A percentile compares a stretch with the other conserved stretches of the same genome.
Evolutionary conservation across 257 asterid species (phyloP).

Genomic region (Jaltomata sinuosa): DNA sequence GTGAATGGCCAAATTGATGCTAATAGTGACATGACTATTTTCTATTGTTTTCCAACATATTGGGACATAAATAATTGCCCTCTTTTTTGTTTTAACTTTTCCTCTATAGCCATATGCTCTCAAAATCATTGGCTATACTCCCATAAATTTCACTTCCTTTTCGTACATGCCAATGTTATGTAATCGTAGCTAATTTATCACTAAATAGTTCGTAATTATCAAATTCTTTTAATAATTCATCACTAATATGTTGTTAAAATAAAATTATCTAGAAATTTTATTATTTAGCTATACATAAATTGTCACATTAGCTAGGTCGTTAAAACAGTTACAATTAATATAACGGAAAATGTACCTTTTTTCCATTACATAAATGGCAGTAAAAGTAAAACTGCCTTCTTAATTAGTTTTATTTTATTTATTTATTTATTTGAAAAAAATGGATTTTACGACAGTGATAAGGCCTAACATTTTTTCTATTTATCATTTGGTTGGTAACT

Average conservation of each 20-base stretch:
- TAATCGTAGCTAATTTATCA: background rate
- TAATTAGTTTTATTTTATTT: too few relatives aligned
- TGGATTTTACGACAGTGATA: too few relatives aligned
- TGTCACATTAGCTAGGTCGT: background rate
- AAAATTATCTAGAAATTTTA: background rate
- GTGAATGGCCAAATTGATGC: background rate
- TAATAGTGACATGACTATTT: slow-evolving; percentile 17
- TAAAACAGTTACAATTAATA: background rate
- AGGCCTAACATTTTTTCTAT: background rate
- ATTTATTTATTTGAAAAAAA: too few relatives aligned
- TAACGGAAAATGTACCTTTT: background rate
- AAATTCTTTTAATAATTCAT: background rate
- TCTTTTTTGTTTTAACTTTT: background rate
- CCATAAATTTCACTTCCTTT: background rate
- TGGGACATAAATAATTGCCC: slow-evolving; percentile 12
- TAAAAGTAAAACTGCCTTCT: background rate
- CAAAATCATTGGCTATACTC: background rate
- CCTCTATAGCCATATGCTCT: background rate
- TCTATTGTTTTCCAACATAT: slow-evolving; percentile 11
- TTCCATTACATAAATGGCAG: background rate
- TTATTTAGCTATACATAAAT: background rate
- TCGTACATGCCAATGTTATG: background rate
- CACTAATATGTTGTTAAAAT: background rate
- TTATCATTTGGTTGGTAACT: background rate
- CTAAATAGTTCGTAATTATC: background rate